Evolutionary conservation across 768 basidiomycete genomes (phyloP).

Genomic region (Russula lepida): DNA sequence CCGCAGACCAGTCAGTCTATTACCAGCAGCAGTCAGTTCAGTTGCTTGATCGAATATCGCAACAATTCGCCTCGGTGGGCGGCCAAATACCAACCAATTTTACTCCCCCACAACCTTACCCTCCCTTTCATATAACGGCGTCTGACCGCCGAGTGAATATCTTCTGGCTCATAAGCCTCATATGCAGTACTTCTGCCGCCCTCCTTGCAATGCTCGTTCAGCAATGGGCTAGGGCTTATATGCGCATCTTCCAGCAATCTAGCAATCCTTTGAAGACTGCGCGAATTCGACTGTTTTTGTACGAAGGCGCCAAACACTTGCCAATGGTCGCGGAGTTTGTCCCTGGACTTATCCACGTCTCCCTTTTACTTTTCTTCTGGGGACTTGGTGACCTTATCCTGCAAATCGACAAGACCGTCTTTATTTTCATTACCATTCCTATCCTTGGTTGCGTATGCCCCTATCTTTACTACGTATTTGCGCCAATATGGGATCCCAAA

Average conservation of each 20-base stretch:
- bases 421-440: not conserved
- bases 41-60: not conserved
- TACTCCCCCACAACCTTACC: not conserved
- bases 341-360: constrained; percentile 40
- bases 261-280: constrained; percentile 28
- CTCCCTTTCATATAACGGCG: constrained; percentile 21
- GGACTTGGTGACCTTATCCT: constrained; percentile 39
- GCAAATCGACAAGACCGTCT: constrained; percentile 21
- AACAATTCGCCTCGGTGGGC: not conserved
- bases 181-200: constrained; percentile 36
- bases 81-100: not conserved
- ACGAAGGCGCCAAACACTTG: constrained; percentile 36
- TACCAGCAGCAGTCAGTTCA: constrained; percentile 4
- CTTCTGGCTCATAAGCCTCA: constrained; percentile 32
- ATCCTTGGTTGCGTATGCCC: not conserved
- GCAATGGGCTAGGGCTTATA: constrained; percentile 40
- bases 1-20: not conserved
- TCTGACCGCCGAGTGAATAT: constrained; percentile 34
- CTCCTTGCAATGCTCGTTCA: constrained; percentile 40
- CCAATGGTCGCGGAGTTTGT: constrained; percentile 35
- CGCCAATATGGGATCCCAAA: not conserved
- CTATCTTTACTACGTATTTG: constrained; percentile 13
- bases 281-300: constrained; percentile 32
- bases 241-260: constrained; percentile 26
- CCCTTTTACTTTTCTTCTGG: constrained; percentile 17